These are phyloP conservation scores for Pseudopithomyces maydicus DNA, from an alignment of 2,329 filamentous ascomycete species.

Conservation along the genomic window DNA sequence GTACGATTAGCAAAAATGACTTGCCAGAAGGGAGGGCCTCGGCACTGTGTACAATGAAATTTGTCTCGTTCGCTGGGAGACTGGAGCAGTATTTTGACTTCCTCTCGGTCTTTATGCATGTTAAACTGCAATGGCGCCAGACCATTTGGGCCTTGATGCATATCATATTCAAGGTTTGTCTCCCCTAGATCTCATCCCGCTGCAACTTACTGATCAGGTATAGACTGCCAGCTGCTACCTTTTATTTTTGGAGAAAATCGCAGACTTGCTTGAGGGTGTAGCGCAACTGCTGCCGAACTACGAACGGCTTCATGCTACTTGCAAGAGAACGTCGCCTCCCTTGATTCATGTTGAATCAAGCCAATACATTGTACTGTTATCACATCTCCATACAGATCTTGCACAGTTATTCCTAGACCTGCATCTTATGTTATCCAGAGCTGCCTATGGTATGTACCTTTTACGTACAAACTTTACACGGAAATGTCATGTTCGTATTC, in stretches of 20 bases:
- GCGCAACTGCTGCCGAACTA: slow-evolving; percentile 28
- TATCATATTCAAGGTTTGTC: slow-evolving; percentile 31
- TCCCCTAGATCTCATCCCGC: not conserved
- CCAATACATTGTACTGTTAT: slow-evolving; percentile 23
- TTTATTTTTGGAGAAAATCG: slow-evolving; percentile 29
- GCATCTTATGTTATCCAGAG: slow-evolving; percentile 33
- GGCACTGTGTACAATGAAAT: slow-evolving; percentile 21
- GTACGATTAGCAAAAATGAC: slow-evolving; percentile 11
- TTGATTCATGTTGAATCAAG: slow-evolving; percentile 13
- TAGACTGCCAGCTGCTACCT: slow-evolving; percentile 27
- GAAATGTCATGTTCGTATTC: slow-evolving; percentile 8
- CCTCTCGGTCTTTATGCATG: slow-evolving; percentile 21
- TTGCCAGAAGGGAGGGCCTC: slow-evolving; percentile 16
- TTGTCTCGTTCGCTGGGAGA: slow-evolving; percentile 23
- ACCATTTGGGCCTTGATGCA: slow-evolving; percentile 31
- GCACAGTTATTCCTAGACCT: slow-evolving; percentile 30
- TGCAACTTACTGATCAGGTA: not conserved
- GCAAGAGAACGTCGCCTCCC: slow-evolving; percentile 13
- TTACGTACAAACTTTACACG: slow-evolving; percentile 15
- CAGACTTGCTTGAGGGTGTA: slow-evolving; percentile 31
- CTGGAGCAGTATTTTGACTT: slow-evolving; percentile 36
- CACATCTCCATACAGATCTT: slow-evolving; percentile 33
- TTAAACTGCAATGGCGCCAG: slow-evolving; percentile 24
- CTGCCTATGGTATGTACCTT: slow-evolving; percentile 25
- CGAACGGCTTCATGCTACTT: slow-evolving; percentile 23